Conservation (phyloP, 208 protist genomes). For the Tritrichomonas musculus region DNA sequence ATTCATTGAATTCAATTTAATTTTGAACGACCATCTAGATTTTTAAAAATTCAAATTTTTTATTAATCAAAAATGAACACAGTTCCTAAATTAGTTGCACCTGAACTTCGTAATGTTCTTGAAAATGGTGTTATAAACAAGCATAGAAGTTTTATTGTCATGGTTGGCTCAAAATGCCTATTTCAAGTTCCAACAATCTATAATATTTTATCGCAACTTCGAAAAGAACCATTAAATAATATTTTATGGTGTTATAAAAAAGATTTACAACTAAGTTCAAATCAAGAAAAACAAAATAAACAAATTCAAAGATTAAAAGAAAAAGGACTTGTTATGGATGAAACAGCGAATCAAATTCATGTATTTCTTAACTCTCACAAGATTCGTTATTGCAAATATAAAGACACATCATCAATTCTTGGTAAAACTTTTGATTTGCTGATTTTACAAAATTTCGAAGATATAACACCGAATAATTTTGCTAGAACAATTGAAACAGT, state of each 20-base stretch:
- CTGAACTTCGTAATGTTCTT: not conserved
- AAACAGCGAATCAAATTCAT: not conserved
- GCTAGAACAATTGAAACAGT: conserved; percentile 98
- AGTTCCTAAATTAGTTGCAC: not conserved
- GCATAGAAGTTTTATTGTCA: not conserved
- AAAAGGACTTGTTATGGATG: not conserved
- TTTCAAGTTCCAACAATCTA: not conserved
- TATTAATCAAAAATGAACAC: not conserved
- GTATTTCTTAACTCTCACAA: not conserved
- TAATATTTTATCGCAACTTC: not conserved
- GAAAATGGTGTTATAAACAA: not conserved
- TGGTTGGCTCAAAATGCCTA: not conserved
- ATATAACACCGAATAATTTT: conserved; percentile 95
- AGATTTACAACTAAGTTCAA: not conserved
- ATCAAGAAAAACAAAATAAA: not conserved
- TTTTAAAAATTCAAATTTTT: too few relatives aligned
- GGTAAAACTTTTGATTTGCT: conserved; percentile 98
- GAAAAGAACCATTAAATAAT: too few relatives aligned
- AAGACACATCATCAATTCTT: conserved; percentile 64
- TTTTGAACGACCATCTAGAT: too few relatives aligned
- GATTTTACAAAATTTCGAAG: conserved; percentile 97
- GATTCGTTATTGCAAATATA: not conserved
- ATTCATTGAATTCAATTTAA: too few relatives aligned
- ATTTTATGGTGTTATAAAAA: not conserved
- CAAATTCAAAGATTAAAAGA: not conserved